Evolutionary conservation across 768 basidiomycete genomes (phyloP), one percentile per base, ranked within the genome.

Genomic region (Kwoniella bestiolae): DNA sequence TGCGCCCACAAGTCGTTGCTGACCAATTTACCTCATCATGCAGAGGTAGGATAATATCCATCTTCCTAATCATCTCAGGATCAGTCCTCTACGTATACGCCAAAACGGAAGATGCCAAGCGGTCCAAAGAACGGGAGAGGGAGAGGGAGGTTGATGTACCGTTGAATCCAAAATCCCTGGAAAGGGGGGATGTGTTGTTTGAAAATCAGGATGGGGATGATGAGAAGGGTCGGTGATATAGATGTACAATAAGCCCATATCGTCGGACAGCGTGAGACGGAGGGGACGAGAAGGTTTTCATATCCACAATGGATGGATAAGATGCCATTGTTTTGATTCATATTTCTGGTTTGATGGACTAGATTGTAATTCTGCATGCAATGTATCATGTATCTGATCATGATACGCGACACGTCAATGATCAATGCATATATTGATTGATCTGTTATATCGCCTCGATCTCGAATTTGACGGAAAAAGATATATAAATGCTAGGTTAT

Each of bases 71-170:
- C 60, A 77, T 77, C 41, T 53, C 66, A 31, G 79, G 79, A 18
- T 80, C 79, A 29, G 68, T 75, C 25, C 62, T 74, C 35, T 80
- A 80, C 68, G 76, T 80, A n/a, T 80, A 75, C 50, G 71, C 75
- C 44, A 80, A 80, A 50, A 63, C 69, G 12, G 69, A 72, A 50
- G 78, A 77, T 41, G n/a, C n/a, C n/a, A n/a, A n/a, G n/a, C n/a
- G n/a, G n/a, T 41, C 56, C 5, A 63, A 66, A 50, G 45, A 55
- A 38, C 44, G 53, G 21, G 14, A 5, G 16, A 50, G 35, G 31
- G 14, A 6, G 11, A 41, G 38, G 3, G 16, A 47, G 11, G 31
- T 21, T 21, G 28, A 53, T 3, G 56, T 63, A 5, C 50, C 70
- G 26, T 9, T 51, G 9, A 61, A 66, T 52, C 51, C 63, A 5